A percentile compares a stretch with the other conserved stretches of the same genome.
These are phyloP conservation scores for Starmerella gropengiesseri DNA, from an alignment of 805 yeast species.

Conservation along the genomic window DNA sequence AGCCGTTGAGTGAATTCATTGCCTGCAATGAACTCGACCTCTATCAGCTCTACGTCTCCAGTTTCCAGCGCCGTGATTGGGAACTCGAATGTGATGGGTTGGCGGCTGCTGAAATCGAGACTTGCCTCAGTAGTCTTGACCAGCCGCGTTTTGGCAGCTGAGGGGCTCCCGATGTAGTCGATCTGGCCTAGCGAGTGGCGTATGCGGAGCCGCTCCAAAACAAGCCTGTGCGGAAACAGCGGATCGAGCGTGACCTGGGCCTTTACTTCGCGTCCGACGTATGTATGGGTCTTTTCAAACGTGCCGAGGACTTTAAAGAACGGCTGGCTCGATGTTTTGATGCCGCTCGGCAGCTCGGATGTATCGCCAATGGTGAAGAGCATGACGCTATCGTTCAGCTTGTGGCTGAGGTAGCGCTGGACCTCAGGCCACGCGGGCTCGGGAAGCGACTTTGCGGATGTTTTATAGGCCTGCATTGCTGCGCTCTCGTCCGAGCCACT, in stretches of 20 bases:
- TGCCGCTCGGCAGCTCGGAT: neutral
- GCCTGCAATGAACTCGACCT: conserved; percentile 14
- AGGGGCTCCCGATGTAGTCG: no score
- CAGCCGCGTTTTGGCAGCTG: no score
- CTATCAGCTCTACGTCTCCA: conserved; percentile 23
- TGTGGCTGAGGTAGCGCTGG: conserved; percentile 5
- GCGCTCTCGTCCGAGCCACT: conserved; percentile 9
- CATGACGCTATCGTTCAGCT: conserved; percentile 12
- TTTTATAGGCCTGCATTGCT: conserved; percentile 17
- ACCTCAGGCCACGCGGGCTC: conserved; percentile 16
- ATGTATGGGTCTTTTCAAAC: conserved; percentile 15
- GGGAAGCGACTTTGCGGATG: conserved; percentile 9
- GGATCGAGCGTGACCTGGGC: conserved; percentile 22
- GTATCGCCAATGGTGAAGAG: conserved; percentile 13
- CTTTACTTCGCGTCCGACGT: conserved; percentile 18
- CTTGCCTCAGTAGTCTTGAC: conserved; percentile 4
- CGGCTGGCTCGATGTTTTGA: conserved; percentile 1
- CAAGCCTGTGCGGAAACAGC: conserved; percentile 11
- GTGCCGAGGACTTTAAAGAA: conserved; percentile 17
- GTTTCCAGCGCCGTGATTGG: conserved; percentile 22
- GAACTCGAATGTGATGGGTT: conserved; percentile 25
- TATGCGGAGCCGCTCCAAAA: conserved; percentile 12
- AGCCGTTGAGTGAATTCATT: conserved; percentile 14
- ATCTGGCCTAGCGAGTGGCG: conserved; percentile 13
- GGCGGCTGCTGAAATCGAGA: conserved; percentile 21